Percentiles rank a stretch among this genome's conserved stretches.
Evolutionary conservation across 2,329 filamentous ascomycete species (phyloP).

Genomic region (Fonsecaea pedrosoi): DNA sequence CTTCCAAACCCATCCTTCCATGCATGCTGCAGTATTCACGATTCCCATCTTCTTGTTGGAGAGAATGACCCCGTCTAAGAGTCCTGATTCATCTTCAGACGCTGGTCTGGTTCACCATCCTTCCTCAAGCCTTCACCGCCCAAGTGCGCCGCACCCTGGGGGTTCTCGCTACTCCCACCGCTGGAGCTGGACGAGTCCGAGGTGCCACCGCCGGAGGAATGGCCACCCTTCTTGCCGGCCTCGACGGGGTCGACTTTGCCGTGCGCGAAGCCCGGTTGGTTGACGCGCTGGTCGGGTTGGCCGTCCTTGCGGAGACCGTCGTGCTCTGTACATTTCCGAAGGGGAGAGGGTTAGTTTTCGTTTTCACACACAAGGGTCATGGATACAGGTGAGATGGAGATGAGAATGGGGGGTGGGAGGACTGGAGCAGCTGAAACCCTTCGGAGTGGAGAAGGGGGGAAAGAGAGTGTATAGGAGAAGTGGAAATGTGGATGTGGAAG

Average conservation of each 20-base stretch:
- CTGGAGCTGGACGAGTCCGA: conserved; percentile 6
- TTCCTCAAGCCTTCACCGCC: conserved; percentile 35
- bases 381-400: not conserved
- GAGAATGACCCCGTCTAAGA: not conserved
- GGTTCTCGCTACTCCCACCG: conserved; percentile 15
- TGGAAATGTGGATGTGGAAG: too few species aligned
- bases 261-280: conserved; percentile 35
- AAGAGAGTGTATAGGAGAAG: too few species aligned
- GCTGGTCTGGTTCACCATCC: conserved; percentile 37
- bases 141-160: conserved; percentile 26
- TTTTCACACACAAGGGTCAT: not conserved
- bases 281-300: conserved; percentile 34
- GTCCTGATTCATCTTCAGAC: conserved; percentile 35
- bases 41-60: not conserved
- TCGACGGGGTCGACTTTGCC: conserved; percentile 40
- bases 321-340: conserved; percentile 26
- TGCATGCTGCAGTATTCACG: not conserved
- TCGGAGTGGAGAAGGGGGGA: too few species aligned
- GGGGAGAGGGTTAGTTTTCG: conserved; percentile 3
- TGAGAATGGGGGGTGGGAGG: too few species aligned
- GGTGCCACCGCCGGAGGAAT: conserved; percentile 25
- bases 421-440: too few species aligned
- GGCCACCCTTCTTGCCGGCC: conserved; percentile 38
- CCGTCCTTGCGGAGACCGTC: conserved; percentile 40
- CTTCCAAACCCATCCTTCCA: not conserved